Conservation (phyloP, 345 rosid species). For the Diplotaxis tenuifolia region DNA sequence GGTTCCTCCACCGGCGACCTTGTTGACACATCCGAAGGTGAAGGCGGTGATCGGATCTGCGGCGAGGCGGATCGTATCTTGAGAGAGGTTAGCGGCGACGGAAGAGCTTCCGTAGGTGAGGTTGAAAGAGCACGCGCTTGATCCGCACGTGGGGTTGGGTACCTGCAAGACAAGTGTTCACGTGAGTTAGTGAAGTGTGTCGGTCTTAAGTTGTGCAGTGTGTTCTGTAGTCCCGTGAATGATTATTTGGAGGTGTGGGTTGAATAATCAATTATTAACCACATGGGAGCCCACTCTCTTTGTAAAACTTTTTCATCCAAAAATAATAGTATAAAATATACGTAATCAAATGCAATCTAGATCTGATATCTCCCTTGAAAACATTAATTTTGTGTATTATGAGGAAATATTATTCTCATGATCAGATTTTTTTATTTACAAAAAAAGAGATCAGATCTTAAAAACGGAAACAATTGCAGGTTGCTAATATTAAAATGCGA, state of each 20-base stretch:
- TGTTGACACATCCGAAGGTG: constrained; percentile 79
- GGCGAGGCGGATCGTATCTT: constrained; percentile 62
- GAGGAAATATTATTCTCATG: neutral
- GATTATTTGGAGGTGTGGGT: constrained; percentile 16
- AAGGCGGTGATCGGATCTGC: constrained; percentile 54
- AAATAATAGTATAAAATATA: neutral
- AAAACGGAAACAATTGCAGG: neutral
- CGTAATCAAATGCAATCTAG: neutral
- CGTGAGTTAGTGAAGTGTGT: constrained; percentile 35
- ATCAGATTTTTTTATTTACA: neutral
- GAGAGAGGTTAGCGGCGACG: constrained; percentile 71
- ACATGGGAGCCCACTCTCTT: constrained; percentile 19
- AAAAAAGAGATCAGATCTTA: neutral
- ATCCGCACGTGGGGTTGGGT: constrained; percentile 63
- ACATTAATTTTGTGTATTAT: neutral
- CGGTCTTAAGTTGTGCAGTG: constrained; percentile 26
- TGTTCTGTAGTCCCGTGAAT: constrained; percentile 34
- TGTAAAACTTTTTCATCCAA: neutral
- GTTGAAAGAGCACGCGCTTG: constrained; percentile 67
- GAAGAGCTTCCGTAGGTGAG: constrained; percentile 74
- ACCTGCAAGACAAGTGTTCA: constrained; percentile 49
- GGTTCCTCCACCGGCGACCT: constrained; percentile 59
- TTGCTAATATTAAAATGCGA: constrained; percentile 10
- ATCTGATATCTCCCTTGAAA: constrained; percentile 9
- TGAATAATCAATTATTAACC: constrained; percentile 27